Evolutionary conservation across 768 basidiomycete genomes (phyloP).

Genomic region (Polyporus arcularius): DNA sequence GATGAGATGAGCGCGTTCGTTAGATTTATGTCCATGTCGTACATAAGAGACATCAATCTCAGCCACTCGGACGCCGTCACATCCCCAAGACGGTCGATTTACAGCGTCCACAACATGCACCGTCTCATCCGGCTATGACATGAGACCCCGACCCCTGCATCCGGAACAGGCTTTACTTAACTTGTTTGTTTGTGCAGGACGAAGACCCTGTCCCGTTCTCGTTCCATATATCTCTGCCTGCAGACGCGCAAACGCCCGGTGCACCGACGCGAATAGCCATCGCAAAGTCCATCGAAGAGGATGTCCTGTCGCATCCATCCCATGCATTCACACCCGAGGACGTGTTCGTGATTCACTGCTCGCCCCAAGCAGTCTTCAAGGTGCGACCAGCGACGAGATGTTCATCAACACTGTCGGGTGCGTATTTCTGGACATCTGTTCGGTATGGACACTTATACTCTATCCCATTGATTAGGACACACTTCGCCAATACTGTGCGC

Average conservation of each 20-base stretch:
- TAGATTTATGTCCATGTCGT: no score
- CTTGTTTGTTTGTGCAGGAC: constrained; percentile 40
- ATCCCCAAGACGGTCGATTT: no score
- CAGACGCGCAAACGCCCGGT: constrained; percentile 46
- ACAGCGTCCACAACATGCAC: no score
- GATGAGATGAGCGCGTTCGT: neutral
- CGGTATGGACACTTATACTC: neutral
- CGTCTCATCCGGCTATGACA: neutral
- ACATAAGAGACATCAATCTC: neutral
- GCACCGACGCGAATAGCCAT: constrained; percentile 80
- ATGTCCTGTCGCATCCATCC: constrained; percentile 75
- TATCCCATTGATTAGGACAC: constrained; percentile 59
- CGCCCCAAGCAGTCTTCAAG: constrained; percentile 94
- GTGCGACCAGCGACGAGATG: constrained; percentile 94
- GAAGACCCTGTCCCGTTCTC: constrained; percentile 92
- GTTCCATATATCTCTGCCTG: constrained; percentile 81
- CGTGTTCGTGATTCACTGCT: constrained; percentile 83
- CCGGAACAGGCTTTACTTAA: neutral
- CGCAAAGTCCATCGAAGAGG: constrained; percentile 78
- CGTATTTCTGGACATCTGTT: constrained; percentile 21
- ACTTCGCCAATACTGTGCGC: constrained; percentile 93
- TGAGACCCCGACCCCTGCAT: neutral
- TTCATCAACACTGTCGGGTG: constrained; percentile 87
- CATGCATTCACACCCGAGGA: constrained; percentile 82
- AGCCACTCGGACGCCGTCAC: neutral